phyloP scores from a whole-genome alignment of 129 eudicot species.

The Deinandra increscens region DNA sequence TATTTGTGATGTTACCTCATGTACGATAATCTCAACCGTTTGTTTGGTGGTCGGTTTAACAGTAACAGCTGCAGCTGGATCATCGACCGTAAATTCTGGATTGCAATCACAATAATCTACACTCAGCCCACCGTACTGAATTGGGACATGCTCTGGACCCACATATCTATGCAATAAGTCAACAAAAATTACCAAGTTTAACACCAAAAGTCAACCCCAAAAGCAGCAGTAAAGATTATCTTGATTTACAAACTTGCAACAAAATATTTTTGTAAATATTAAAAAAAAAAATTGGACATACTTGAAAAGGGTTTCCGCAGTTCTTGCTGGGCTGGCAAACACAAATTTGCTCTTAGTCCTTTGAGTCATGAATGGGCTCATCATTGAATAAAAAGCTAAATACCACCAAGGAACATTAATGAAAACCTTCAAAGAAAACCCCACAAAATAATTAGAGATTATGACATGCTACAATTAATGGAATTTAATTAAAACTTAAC shows the following conservation, averaged over 20 bases:
- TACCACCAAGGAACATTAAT: slow-evolving; percentile 17
- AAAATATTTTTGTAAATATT: neutral
- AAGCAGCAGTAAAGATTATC: neutral
- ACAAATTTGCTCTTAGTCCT: slow-evolving; percentile 18
- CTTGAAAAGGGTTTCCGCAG: slow-evolving; percentile 9
- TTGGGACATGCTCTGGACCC: slow-evolving; percentile 14
- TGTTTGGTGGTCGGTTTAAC: slow-evolving; percentile 12
- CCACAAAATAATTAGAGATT: neutral
- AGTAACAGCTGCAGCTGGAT: slow-evolving; percentile 15
- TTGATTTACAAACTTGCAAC: neutral
- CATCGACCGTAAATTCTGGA: slow-evolving; percentile 9
- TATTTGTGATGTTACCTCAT: neutral
- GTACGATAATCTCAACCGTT: slow-evolving; percentile 7
- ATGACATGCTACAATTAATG: neutral
- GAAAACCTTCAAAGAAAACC: neutral
- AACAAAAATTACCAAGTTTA: neutral
- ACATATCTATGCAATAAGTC: slow-evolving; percentile 1
- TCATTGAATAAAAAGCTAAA: slow-evolving; percentile 13
- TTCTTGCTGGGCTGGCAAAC: slow-evolving; percentile 13
- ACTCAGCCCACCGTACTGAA: slow-evolving; percentile 16
- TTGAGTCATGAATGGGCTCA: slow-evolving; percentile 18
- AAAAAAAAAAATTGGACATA: neutral
- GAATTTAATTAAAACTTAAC: neutral
- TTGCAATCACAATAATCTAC: slow-evolving; percentile 18
- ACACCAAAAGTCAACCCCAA: neutral